A percentile compares a stretch with the other conserved stretches of the same genome.
Conservation (phyloP, 1,284 basidiomycete genomes). For the Phellinidium pouzarii region DNA sequence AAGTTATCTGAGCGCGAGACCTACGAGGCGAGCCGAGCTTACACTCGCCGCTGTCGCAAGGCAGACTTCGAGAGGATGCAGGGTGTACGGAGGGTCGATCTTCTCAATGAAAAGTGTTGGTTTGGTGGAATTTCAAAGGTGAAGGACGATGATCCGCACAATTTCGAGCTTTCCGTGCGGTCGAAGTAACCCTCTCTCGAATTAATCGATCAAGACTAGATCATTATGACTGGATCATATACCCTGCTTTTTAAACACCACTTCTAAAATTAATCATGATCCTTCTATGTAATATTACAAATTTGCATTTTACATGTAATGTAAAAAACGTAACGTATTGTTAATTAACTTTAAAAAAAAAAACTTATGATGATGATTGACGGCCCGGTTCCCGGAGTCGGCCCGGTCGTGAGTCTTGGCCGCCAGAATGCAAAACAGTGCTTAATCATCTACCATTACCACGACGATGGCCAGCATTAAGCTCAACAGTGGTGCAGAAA, state of each 20-base stretch:
- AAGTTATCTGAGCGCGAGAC: not conserved
- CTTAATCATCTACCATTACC: not conserved
- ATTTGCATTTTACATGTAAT: too few species aligned
- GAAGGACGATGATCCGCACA: constrained; percentile 2
- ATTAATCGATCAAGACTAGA: too few species aligned
- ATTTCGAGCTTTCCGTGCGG: not conserved
- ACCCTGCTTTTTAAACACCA: too few species aligned
- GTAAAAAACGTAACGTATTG: too few species aligned
- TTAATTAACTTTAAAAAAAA: too few species aligned
- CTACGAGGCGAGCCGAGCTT: constrained; percentile 2
- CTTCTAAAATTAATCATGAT: too few species aligned
- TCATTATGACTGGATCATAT: too few species aligned
- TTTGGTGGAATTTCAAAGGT: not conserved
- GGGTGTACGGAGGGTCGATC: constrained; percentile 7
- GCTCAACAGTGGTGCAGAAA: constrained; percentile 60
- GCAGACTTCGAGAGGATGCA: constrained; percentile 7
- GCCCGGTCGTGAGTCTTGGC: too few species aligned
- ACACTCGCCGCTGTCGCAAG: not conserved
- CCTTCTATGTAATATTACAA: too few species aligned
- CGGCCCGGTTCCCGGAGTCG: too few species aligned
- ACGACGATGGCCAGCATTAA: constrained; percentile 25
- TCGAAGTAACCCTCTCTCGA: not conserved
- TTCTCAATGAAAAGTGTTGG: constrained; percentile 1
- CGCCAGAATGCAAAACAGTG: too few species aligned
- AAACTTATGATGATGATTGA: too few species aligned